Evolutionary conservation across 495 filamentous ascomycete genomes (phyloP), one percentile per base, ranked within the genome.

Genomic region (Penicillium atrosanguineum): DNA sequence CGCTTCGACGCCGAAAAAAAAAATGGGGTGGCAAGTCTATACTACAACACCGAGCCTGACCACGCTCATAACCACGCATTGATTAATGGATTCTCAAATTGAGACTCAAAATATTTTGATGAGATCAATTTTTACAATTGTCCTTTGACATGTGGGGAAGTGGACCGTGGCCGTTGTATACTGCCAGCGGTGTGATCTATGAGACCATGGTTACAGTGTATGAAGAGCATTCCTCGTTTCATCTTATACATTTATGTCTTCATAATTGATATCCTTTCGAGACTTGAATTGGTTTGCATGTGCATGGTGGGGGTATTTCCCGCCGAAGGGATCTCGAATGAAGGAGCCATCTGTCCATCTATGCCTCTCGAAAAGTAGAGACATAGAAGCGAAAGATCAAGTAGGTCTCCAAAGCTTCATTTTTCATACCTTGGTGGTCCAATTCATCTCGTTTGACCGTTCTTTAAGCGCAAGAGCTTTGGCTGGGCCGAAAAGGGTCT

Each of bases 11-110:
- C 50, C 52, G 48, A 52, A 59, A 63, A 67, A 65, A 65, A 67
- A 62, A 65, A 56, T 59, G 59, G 51, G 55, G 61, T 62, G 63
- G 61, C 63, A 62, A 62, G 46, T 54, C 55, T 61, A 62, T 61
- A 64, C 53, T 47, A 42, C 51, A 46, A 52, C 41, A 28, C 23
- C 29, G 19, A 25, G 8, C 15, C n/a, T 29, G 25, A 16, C 26
- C 15, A 20, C 6, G 26, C 23, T 26, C 36, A 20, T 14, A 20
- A 14, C 28, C 6, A 9, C 23, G 9, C 28, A 44, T 34, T 14
- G 3, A 34, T 34, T 11, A 14, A 2, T 34, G 11, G 14, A 14
- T 34, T 3, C 4, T 34, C 3, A 34, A 14, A 34, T 23, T 23
- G 23, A 34, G 14, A 1, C 6, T 34, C 11, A 14, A 34, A 14